Evolutionary conservation across 441 rosid genomes (phyloP).

Genomic region (Pelargonium cotyledonis): DNA sequence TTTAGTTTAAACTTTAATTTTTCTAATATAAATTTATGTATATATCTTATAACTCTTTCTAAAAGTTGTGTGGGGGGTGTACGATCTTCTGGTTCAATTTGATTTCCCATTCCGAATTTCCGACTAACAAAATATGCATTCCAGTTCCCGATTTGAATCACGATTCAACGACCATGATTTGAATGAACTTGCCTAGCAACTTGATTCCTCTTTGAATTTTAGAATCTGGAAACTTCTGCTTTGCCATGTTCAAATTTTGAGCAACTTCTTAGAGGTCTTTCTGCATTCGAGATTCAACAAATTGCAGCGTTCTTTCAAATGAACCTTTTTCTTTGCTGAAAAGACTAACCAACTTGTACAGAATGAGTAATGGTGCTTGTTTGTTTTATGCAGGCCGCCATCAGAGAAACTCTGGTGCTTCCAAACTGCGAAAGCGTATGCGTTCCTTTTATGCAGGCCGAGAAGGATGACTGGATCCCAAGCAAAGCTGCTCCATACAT

Average conservation of each 20-base stretch:
- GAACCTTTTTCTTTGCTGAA: background rate
- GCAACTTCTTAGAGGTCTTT: background rate
- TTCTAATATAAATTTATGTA: too few species aligned
- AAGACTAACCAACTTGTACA: background rate
- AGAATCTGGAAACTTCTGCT: background rate
- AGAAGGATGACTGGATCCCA: conserved; percentile 85
- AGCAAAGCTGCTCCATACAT: conserved; percentile 72
- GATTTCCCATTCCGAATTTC: too few species aligned
- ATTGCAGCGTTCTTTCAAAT: background rate
- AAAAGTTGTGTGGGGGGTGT: too few species aligned
- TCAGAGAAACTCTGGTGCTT: conserved; percentile 75
- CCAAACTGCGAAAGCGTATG: conserved; percentile 74
- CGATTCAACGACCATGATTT: too few species aligned
- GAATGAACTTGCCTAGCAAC: too few species aligned
- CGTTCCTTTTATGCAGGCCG: conserved; percentile 84
- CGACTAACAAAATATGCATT: too few species aligned
- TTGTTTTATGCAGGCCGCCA: conserved; percentile 41
- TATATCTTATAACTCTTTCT: too few species aligned
- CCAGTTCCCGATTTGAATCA: too few species aligned
- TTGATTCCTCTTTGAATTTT: background rate
- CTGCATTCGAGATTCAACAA: background rate
- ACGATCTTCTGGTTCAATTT: too few species aligned
- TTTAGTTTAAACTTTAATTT: too few species aligned
- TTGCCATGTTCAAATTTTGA: background rate
- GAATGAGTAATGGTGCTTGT: background rate